Evolutionary conservation across 805 yeast genomes (phyloP).

Genomic region (Candida saitoana): DNA sequence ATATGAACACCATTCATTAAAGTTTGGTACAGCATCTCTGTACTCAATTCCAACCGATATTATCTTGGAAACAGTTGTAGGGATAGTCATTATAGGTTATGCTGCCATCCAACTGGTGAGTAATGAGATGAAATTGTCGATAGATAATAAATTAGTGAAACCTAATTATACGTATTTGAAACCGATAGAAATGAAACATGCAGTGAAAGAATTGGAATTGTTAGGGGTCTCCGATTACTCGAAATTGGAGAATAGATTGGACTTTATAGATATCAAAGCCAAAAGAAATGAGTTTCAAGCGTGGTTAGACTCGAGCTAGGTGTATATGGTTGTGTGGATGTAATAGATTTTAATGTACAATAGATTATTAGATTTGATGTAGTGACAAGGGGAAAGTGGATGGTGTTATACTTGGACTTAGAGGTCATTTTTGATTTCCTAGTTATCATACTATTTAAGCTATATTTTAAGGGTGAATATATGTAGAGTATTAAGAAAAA

Average conservation of each 20-base stretch:
- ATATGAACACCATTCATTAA: slow-evolving; percentile 45
- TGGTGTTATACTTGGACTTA: too few relatives aligned
- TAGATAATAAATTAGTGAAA: slow-evolving; percentile 23
- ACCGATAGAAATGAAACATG: slow-evolving; percentile 44
- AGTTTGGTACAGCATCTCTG: slow-evolving; percentile 9
- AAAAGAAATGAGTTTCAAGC: slow-evolving; percentile 43
- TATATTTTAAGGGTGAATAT: too few relatives aligned
- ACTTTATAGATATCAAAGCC: slow-evolving; percentile 45
- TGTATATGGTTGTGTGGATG: too few relatives aligned
- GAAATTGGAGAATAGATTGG: slow-evolving; percentile 45
- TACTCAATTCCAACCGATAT: slow-evolving; percentile 43
- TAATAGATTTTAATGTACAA: too few relatives aligned
- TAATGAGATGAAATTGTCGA: slow-evolving; percentile 16
- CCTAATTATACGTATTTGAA: slow-evolving; percentile 34
- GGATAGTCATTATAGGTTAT: slow-evolving; percentile 39
- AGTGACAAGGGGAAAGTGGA: too few relatives aligned
- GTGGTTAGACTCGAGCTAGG: slow-evolving; percentile 22
- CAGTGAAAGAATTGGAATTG: slow-evolving; percentile 44
- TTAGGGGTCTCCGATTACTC: slow-evolving; percentile 47
- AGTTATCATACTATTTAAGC: too few relatives aligned
- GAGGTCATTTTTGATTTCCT: too few relatives aligned
- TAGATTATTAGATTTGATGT: too few relatives aligned
- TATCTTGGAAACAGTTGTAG: slow-evolving; percentile 46
- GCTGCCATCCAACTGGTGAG: slow-evolving; percentile 34
- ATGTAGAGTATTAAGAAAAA: too few relatives aligned